Percentiles rank a stretch among this genome's conserved stretches.
Evolutionary conservation across 805 yeast species (phyloP).

Genomic region (Pichia ethanolica): DNA sequence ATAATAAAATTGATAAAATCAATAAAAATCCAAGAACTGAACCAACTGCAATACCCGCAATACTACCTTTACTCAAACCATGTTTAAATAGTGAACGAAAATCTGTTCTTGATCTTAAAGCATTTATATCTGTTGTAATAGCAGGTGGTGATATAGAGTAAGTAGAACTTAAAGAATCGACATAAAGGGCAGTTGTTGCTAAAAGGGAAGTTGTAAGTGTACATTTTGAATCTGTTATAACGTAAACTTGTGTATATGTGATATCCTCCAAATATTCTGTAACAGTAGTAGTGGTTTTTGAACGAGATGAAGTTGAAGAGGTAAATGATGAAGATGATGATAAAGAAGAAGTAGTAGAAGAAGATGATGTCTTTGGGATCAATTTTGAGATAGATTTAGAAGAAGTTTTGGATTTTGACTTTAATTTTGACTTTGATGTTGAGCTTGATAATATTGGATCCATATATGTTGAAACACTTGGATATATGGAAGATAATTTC

Average conservation of each 20-base stretch:
- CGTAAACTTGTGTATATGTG: constrained; percentile 24
- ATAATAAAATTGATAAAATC: constrained; percentile 10
- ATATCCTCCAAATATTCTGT: constrained; percentile 12
- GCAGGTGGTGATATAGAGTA: constrained; percentile 16
- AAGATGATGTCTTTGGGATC: not conserved
- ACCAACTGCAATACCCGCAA: constrained; percentile 27
- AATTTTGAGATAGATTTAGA: not conserved
- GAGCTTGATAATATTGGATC: not conserved
- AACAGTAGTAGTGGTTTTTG: constrained; percentile 12
- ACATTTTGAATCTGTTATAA: constrained; percentile 23
- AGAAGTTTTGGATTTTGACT: not conserved
- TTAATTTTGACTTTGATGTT: not conserved
- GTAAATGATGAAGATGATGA: not conserved
- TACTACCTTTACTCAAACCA: constrained; percentile 15
- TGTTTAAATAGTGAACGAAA: not conserved
- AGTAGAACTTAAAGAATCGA: constrained; percentile 9
- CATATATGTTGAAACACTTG: not conserved
- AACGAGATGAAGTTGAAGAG: not conserved
- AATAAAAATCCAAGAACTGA: constrained; percentile 16
- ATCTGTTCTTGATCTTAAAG: constrained; percentile 11
- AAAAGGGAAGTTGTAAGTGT: constrained; percentile 21
- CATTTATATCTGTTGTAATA: constrained; percentile 23
- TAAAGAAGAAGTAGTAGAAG: not conserved
- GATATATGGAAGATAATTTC: not conserved
- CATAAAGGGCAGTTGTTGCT: constrained; percentile 15